A percentile compares a stretch with the other conserved stretches of the same genome.
These are phyloP conservation scores for Apiospora phragmitis DNA, from an alignment of 2,329 filamentous ascomycete genomes.

Conservation along the genomic window DNA sequence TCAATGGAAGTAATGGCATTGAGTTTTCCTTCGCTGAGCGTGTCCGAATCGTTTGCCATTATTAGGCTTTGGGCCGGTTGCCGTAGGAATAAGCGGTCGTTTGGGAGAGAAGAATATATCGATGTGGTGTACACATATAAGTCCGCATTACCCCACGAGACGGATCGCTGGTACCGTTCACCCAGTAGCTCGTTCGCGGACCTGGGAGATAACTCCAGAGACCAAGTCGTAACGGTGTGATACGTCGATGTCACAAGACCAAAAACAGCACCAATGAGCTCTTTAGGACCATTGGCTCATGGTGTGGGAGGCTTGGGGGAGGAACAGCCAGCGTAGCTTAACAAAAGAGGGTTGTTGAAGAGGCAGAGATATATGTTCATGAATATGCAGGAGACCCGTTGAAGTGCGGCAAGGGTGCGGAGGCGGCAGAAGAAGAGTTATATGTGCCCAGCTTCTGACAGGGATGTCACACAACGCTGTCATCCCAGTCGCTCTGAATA, in stretches of 20 bases:
- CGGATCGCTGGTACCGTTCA: not conserved
- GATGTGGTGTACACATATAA: not conserved
- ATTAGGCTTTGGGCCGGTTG: not conserved
- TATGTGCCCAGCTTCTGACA: not conserved
- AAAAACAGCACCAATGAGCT: not conserved
- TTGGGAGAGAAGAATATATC: not conserved
- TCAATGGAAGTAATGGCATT: slow-evolving; percentile 58
- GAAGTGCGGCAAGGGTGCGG: not conserved
- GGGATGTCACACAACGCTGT: not conserved
- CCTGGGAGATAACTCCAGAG: not conserved
- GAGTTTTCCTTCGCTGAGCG: not conserved
- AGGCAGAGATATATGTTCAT: not conserved
- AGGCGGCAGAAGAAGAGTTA: not conserved
- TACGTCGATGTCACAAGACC: not conserved
- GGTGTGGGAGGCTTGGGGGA: not conserved
- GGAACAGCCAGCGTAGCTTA: not conserved
- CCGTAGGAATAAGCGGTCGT: not conserved
- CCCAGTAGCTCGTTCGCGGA: not conserved
- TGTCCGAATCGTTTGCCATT: not conserved
- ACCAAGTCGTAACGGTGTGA: not conserved
- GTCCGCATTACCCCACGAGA: not conserved
- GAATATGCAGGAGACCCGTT: not conserved
- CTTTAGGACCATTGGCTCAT: not conserved
- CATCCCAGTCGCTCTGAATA: not conserved
- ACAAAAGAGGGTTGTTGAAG: not conserved